Evolutionary conservation across 495 filamentous ascomycete species (phyloP).

Genomic region (Schizothecium vesticola): DNA sequence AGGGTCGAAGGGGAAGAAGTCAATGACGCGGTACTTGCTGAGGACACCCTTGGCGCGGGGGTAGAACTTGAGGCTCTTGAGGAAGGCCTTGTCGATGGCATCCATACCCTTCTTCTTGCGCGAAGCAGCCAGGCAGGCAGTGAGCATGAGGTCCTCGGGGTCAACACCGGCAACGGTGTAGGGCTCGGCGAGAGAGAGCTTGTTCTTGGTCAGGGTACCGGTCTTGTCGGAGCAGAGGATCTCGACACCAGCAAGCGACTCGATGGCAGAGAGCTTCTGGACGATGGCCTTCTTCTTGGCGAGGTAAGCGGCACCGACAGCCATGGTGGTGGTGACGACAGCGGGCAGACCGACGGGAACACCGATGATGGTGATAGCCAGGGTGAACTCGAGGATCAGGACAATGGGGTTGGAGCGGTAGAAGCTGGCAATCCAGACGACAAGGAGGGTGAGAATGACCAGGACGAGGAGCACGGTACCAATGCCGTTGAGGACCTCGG

Average conservation of each 20-base stretch:
- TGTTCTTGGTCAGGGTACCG: slow-evolving; percentile 90
- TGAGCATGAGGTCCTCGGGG: slow-evolving; percentile 80
- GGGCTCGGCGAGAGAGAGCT: slow-evolving; percentile 77
- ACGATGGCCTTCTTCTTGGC: slow-evolving; percentile 95
- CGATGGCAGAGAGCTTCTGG: slow-evolving; percentile 91
- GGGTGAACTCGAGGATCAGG: slow-evolving; percentile 75
- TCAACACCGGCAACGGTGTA: slow-evolving; percentile 76
- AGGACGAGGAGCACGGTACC: slow-evolving; percentile 76
- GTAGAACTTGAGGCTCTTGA: slow-evolving; percentile 75
- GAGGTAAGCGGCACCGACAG: slow-evolving; percentile 89
- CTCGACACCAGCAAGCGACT: slow-evolving; percentile 90
- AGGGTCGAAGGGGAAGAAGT: slow-evolving; percentile 87
- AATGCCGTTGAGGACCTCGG: slow-evolving; percentile 78
- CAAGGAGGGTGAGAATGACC: slow-evolving; percentile 70
- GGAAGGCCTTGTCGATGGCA: slow-evolving; percentile 90
- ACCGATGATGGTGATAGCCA: slow-evolving; percentile 85
- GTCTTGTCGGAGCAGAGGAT: slow-evolving; percentile 98
- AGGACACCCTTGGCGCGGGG: slow-evolving; percentile 71
- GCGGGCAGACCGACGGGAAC: slow-evolving; percentile 94
- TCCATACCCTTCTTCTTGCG: slow-evolving; percentile 94
- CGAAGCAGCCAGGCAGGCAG: slow-evolving; percentile 83
- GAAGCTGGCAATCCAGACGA: slow-evolving; percentile 82
- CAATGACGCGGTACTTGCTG: slow-evolving; percentile 67
- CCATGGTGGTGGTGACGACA: slow-evolving; percentile 94
- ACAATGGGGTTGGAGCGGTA: slow-evolving; percentile 77